Evolutionary conservation across 768 basidiomycete genomes (phyloP).

Genomic region (Mrakia frigida): DNA sequence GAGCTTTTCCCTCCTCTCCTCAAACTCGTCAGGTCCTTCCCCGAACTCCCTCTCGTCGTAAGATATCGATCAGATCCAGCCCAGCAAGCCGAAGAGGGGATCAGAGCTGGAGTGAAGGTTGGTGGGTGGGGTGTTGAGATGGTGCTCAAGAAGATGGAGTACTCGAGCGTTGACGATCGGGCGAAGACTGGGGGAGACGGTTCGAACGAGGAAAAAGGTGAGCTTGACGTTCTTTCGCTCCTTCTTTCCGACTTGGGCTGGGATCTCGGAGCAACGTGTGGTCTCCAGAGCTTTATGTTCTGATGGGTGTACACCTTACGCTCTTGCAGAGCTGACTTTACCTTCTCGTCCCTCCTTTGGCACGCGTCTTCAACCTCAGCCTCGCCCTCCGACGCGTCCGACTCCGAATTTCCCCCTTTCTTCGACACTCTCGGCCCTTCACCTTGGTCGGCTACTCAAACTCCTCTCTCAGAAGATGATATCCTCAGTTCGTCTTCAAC

Average conservation of each 20-base stretch:
- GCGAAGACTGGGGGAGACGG: background rate
- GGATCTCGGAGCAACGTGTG: too few relatives aligned
- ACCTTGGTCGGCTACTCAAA: background rate
- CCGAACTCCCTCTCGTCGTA: conserved; percentile 45
- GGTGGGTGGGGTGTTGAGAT: conserved; percentile 83
- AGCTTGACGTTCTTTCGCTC: background rate
- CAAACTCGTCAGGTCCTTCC: conserved; percentile 55
- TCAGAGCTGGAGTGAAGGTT: background rate
- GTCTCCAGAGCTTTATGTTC: too few relatives aligned
- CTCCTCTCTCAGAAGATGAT: conserved; percentile 51
- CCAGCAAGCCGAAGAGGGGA: background rate
- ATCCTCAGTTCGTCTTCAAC: conserved; percentile 49
- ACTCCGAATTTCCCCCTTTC: background rate
- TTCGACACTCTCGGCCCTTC: background rate
- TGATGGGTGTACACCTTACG: too few relatives aligned
- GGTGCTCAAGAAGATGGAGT: conserved; percentile 95
- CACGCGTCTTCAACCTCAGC: background rate
- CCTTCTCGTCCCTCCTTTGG: background rate
- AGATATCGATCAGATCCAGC: conserved; percentile 32
- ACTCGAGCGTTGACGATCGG: conserved; percentile 87
- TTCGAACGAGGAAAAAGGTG: background rate
- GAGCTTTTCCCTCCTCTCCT: conserved; percentile 67
- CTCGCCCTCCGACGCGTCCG: background rate
- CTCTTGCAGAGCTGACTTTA: background rate
- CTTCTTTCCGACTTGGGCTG: background rate